Percentiles rank a stretch among this genome's conserved stretches.
Evolutionary conservation across 257 asterid species (phyloP).

Genomic region (Primulina huaijiensis): DNA sequence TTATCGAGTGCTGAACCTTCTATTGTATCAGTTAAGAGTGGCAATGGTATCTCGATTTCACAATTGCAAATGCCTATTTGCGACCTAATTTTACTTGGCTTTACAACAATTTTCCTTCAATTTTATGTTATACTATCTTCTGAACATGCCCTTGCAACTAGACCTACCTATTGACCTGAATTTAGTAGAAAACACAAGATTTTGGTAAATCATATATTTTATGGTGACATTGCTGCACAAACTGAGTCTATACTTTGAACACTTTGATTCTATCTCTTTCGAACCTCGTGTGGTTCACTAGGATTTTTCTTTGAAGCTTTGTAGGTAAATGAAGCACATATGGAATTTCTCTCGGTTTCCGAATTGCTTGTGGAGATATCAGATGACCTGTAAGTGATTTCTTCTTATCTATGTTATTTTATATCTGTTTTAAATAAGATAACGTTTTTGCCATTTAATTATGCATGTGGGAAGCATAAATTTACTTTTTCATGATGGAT

Average conservation of each 20-base stretch:
- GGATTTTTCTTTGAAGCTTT: constrained; percentile 42
- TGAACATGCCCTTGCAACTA: background rate
- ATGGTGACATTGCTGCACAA: constrained; percentile 8
- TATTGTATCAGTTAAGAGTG: constrained; percentile 67
- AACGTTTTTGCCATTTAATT: constrained; percentile 21
- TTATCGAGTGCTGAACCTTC: constrained; percentile 83
- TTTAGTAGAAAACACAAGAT: background rate
- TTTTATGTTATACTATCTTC: background rate
- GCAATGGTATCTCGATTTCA: constrained; percentile 51
- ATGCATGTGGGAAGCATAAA: constrained; percentile 41
- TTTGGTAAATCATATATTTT: background rate
- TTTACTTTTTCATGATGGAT: constrained; percentile 33
- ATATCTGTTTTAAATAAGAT: background rate
- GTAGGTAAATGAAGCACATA: constrained; percentile 86
- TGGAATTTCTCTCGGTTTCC: constrained; percentile 83
- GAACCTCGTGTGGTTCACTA: constrained; percentile 20
- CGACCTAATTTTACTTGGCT: constrained; percentile 1
- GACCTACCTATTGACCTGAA: background rate
- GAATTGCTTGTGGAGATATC: constrained; percentile 92
- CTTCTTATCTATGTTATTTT: constrained; percentile 15
- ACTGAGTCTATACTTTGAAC: background rate
- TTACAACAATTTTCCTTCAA: background rate
- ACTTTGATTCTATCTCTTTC: background rate
- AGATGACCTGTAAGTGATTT: constrained; percentile 78
- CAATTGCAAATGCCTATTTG: constrained; percentile 3